Evolutionary conservation across 177 flowering plant species (phyloP).

Genomic region (Vitis hybrid): DNA sequence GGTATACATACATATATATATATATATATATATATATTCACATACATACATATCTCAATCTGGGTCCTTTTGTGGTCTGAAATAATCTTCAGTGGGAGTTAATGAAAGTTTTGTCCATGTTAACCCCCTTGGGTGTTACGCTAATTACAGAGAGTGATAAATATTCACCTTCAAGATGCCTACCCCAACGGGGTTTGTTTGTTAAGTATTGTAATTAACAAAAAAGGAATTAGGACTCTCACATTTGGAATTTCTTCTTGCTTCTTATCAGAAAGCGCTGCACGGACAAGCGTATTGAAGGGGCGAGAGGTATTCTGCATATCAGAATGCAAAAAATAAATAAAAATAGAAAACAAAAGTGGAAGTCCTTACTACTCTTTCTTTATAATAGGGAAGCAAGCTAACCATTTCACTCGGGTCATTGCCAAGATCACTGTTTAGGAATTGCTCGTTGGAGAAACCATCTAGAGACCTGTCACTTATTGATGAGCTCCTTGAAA

Average conservation of each 20-base stretch:
- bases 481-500: conserved; percentile 31
- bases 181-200: neutral
- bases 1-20: too few relatives aligned
- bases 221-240: conserved; percentile 17
- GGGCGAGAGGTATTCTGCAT: conserved; percentile 42
- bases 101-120: too few relatives aligned
- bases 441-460: conserved; percentile 21
- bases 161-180: too few relatives aligned
- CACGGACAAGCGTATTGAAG: conserved; percentile 39
- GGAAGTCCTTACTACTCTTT: too few relatives aligned
- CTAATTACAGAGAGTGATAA: too few relatives aligned
- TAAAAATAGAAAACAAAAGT: neutral
- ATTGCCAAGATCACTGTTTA: conserved; percentile 19
- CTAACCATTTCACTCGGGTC: conserved; percentile 51
- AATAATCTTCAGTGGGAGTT: too few relatives aligned
- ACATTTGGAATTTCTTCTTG: conserved; percentile 67
- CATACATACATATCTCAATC: too few relatives aligned
- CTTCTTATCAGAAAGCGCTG: conserved; percentile 43
- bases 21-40: too few relatives aligned
- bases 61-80: too few relatives aligned
- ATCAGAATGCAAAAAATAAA: neutral
- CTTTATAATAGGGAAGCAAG: conserved; percentile 10
- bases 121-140: neutral
- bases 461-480: conserved; percentile 35
- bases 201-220: neutral